These are phyloP conservation scores for Komagataella phaffii DNA, from an alignment of 805 yeast genomes.

Conservation along the genomic window DNA sequence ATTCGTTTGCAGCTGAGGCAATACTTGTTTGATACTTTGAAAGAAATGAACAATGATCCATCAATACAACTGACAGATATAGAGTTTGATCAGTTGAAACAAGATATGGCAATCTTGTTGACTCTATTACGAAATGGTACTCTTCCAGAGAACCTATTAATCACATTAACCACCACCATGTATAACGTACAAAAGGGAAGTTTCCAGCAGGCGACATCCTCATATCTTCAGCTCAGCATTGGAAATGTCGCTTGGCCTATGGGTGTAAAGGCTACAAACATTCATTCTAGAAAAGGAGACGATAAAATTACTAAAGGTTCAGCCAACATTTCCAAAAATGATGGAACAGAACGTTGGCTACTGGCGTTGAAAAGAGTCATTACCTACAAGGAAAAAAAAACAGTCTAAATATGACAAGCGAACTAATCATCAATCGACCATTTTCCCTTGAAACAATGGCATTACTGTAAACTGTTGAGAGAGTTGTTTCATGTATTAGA, in stretches of 20 bases:
- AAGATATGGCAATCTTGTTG: slow-evolving; percentile 35
- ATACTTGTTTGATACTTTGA: slow-evolving; percentile 29
- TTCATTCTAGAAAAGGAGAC: slow-evolving; percentile 61
- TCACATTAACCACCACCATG: slow-evolving; percentile 45
- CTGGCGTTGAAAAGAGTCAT: slow-evolving; percentile 61
- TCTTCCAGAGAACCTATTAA: slow-evolving; percentile 26
- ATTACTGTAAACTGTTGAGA: background rate
- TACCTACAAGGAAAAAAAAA: slow-evolving; percentile 29
- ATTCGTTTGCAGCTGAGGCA: slow-evolving; percentile 28
- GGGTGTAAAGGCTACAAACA: slow-evolving; percentile 69
- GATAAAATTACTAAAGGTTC: slow-evolving; percentile 31
- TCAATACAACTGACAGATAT: slow-evolving; percentile 7
- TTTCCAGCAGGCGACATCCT: slow-evolving; percentile 43
- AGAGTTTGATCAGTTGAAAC: slow-evolving; percentile 30
- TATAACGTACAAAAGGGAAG: slow-evolving; percentile 43
- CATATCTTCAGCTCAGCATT: slow-evolving; percentile 62
- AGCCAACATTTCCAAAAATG: slow-evolving; percentile 73
- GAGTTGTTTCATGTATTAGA: background rate
- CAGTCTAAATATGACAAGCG: background rate
- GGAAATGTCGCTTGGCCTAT: slow-evolving; percentile 93
- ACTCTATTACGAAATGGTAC: slow-evolving; percentile 34
- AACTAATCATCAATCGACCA: background rate
- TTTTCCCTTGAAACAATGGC: background rate
- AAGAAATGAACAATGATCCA: slow-evolving; percentile 20
- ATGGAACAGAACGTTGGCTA: slow-evolving; percentile 63